Evolutionary conservation across 495 filamentous ascomycete species (phyloP).

Genomic region (Amniculicola lignicola): DNA sequence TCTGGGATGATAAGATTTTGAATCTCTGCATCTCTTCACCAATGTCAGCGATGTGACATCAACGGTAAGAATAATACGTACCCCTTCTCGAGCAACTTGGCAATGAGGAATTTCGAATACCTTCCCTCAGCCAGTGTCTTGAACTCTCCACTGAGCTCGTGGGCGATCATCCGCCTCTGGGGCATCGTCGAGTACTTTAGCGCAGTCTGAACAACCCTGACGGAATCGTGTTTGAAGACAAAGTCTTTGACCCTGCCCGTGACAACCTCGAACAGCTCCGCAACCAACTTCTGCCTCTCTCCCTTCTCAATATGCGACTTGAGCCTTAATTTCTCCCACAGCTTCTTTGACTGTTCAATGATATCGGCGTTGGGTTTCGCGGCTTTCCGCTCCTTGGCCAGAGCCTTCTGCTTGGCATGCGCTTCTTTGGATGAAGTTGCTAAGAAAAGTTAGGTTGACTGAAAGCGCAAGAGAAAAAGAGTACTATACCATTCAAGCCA

Average conservation of each 20-base stretch:
- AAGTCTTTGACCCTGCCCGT: conserved; percentile 89
- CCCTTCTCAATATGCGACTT: conserved; percentile 86
- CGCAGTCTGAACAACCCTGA: conserved; percentile 89
- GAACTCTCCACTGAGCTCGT: conserved; percentile 83
- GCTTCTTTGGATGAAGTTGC: conserved; percentile 66
- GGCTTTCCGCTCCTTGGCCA: conserved; percentile 83
- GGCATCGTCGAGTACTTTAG: conserved; percentile 87
- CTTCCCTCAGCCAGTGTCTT: conserved; percentile 81
- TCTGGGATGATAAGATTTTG: conserved; percentile 85
- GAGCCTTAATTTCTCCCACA: conserved; percentile 90
- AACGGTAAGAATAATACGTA: conserved; percentile 13
- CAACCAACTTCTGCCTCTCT: conserved; percentile 79
- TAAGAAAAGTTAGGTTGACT: conserved; percentile 8
- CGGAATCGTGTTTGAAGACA: conserved; percentile 96
- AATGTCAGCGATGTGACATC: conserved; percentile 1
- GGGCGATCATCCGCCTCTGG: conserved; percentile 81
- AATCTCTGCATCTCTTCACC: conserved; percentile 62
- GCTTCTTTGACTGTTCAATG: conserved; percentile 84
- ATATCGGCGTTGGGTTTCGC: conserved; percentile 88
- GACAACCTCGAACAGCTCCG: conserved; percentile 85
- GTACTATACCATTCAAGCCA: conserved; percentile 14
- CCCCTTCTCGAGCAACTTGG: conserved; percentile 88
- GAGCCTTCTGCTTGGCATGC: conserved; percentile 86
- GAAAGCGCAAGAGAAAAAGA: neutral
- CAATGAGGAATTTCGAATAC: conserved; percentile 95